Percentiles rank a stretch among this genome's conserved stretches.
Conservation (phyloP, 2,329 filamentous ascomycete species). For the Teratosphaeria gauchensis region DNA sequence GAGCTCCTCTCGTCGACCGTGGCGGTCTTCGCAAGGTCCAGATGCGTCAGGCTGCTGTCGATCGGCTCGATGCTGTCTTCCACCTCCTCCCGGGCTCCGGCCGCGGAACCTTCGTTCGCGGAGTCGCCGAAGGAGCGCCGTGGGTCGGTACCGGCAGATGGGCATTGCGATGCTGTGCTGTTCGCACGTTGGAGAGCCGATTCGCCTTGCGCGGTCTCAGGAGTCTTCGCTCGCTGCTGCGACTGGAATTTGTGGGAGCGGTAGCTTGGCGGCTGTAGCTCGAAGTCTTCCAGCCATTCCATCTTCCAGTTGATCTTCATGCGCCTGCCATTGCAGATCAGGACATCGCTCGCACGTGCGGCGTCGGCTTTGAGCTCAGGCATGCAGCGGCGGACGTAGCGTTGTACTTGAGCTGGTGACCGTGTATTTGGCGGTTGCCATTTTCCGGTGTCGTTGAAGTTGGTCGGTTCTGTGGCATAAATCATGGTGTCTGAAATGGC, state of each 20-base stretch:
- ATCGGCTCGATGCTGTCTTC: constrained; percentile 8
- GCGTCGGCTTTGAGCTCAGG: constrained; percentile 36
- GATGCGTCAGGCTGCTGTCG: constrained; percentile 8
- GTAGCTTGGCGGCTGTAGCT: constrained; percentile 36
- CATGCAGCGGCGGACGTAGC: constrained; percentile 40
- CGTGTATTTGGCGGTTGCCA: constrained; percentile 27
- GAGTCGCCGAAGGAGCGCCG: not conserved
- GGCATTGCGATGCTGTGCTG: constrained; percentile 9
- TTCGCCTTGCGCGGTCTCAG: not conserved
- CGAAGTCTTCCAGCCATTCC: constrained; percentile 33
- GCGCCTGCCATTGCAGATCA: constrained; percentile 33
- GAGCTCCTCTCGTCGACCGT: not conserved
- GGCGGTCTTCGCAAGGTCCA: constrained; percentile 13
- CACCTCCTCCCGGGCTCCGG: not conserved
- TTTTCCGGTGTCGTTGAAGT: constrained; percentile 24
- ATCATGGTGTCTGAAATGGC: constrained; percentile 24
- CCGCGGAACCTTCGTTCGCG: not conserved
- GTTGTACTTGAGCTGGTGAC: constrained; percentile 28
- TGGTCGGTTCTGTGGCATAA: constrained; percentile 19
- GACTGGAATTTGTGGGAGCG: constrained; percentile 18
- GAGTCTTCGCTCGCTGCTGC: not conserved
- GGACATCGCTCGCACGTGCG: constrained; percentile 36
- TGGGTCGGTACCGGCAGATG: constrained; percentile 3
- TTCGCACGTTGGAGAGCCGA: constrained; percentile 5
- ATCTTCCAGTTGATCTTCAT: constrained; percentile 36